Conservation (phyloP, 2,329 filamentous ascomycete genomes). For the Gliomastix tumulicola region DNA sequence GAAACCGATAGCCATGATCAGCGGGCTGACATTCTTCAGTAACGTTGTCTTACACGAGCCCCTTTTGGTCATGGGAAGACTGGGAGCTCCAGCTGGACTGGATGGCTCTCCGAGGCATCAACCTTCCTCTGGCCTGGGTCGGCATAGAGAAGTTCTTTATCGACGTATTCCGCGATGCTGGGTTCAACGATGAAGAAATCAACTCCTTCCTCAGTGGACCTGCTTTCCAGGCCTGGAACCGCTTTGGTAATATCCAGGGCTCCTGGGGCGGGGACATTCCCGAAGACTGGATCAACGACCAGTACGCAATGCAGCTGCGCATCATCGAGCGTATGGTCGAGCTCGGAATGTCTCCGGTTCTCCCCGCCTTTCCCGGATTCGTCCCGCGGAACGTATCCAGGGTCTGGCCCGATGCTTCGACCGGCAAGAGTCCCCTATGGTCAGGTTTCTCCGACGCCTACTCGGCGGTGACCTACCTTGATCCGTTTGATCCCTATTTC, state of each 20-base stretch:
- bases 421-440: not conserved
- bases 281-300: constrained; percentile 34
- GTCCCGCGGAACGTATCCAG: not conserved
- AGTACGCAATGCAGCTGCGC: constrained; percentile 39
- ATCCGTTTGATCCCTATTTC: not conserved
- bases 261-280: constrained; percentile 39
- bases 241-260: constrained; percentile 45
- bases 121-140: constrained; percentile 43
- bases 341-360: constrained; percentile 43
- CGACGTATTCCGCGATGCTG: constrained; percentile 36
- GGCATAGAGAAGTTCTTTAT: constrained; percentile 42
- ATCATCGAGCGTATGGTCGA: constrained; percentile 42
- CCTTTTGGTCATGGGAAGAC: constrained; percentile 46
- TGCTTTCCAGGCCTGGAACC: constrained; percentile 45
- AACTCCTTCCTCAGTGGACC: constrained; percentile 38
- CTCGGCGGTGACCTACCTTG: not conserved
- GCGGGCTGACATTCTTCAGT: constrained; percentile 20
- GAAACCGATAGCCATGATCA: no score
- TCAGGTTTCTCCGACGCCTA: not conserved
- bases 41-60: constrained; percentile 42
- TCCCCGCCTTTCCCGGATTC: constrained; percentile 43
- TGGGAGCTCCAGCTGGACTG: constrained; percentile 46
- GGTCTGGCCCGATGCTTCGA: not conserved
- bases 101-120: constrained; percentile 43
- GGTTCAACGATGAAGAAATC: constrained; percentile 35